These are phyloP conservation scores for Agroathelia rolfsii DNA, from an alignment of 1,284 basidiomycete genomes.

Conservation along the genomic window DNA sequence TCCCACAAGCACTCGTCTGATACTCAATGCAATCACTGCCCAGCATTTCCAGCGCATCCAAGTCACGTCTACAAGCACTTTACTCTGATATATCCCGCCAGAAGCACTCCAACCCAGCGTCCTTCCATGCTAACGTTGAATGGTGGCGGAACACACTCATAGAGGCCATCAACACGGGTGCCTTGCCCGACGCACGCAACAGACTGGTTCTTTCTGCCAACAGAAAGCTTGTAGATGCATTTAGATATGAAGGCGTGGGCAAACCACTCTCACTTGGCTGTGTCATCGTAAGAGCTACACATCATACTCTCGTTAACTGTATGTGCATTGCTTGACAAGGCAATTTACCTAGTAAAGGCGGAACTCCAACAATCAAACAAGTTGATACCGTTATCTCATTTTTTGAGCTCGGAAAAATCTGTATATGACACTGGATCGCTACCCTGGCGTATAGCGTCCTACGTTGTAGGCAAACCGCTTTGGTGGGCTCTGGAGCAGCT, in stretches of 20 bases:
- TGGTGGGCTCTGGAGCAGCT: constrained; percentile 82
- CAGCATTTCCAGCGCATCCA: constrained; percentile 42
- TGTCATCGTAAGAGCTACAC: constrained; percentile 49
- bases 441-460: constrained; percentile 58
- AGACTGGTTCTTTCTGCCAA: constrained; percentile 60
- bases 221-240: constrained; percentile 44
- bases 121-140: constrained; percentile 71
- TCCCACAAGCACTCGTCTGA: too few species aligned
- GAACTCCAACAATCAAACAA: constrained; percentile 41
- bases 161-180: constrained; percentile 50
- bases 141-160: constrained; percentile 81
- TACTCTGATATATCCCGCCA: constrained; percentile 85
- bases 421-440: constrained; percentile 64
- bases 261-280: constrained; percentile 76
- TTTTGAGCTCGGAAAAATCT: constrained; percentile 48
- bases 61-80: constrained; percentile 66
- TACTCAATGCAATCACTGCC: constrained; percentile 26
- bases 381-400: constrained; percentile 46
- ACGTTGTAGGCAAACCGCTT: constrained; percentile 67
- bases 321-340: constrained; percentile 5
- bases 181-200: constrained; percentile 44
- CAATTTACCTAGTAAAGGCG: constrained; percentile 42
- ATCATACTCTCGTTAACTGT: constrained; percentile 3
- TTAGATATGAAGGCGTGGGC: constrained; percentile 61
- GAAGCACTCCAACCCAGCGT: constrained; percentile 74